phyloP scores from a whole-genome alignment of 768 basidiomycete species.

The Auriscalpium vulgare region DNA sequence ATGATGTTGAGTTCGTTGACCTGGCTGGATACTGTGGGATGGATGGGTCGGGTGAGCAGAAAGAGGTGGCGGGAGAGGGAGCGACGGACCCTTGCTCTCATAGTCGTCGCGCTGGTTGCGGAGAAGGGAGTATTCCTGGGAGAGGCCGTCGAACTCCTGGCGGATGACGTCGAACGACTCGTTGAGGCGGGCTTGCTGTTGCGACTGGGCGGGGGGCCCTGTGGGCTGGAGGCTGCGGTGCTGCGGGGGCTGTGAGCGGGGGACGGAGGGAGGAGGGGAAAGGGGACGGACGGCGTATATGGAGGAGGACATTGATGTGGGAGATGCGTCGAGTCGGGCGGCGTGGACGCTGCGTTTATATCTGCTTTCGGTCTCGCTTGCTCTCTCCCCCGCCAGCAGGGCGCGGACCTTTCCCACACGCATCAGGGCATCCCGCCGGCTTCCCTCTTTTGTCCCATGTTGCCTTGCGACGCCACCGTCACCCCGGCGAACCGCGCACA shows the following conservation, averaged over 20 bases:
- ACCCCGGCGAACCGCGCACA: no score
- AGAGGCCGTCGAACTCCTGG: constrained; percentile 75
- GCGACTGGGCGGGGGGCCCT: constrained; percentile 25
- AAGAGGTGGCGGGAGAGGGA: not conserved
- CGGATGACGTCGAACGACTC: constrained; percentile 78
- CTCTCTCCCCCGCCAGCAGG: not conserved
- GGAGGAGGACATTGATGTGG: constrained; percentile 19
- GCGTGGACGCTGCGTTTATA: not conserved
- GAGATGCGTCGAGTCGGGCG: not conserved
- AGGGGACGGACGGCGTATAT: constrained; percentile 21
- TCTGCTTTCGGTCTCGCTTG: not conserved
- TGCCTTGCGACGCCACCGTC: no score
- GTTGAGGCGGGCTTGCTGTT: constrained; percentile 41
- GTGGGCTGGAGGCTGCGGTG: constrained; percentile 36
- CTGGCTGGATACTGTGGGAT: constrained; percentile 58
- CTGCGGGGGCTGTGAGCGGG: constrained; percentile 15
- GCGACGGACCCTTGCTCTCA: constrained; percentile 72
- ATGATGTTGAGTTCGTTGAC: constrained; percentile 88
- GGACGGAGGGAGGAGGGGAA: not conserved
- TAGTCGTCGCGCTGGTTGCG: constrained; percentile 82
- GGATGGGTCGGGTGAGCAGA: not conserved
- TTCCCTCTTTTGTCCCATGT: no score
- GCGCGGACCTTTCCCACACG: not conserved
- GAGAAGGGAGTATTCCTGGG: constrained; percentile 56
- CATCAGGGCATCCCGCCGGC: not conserved